Base-by-base conservation (phyloP, 2,329 filamentous ascomycete species). In the Colletotrichum cuscutae region DNA sequence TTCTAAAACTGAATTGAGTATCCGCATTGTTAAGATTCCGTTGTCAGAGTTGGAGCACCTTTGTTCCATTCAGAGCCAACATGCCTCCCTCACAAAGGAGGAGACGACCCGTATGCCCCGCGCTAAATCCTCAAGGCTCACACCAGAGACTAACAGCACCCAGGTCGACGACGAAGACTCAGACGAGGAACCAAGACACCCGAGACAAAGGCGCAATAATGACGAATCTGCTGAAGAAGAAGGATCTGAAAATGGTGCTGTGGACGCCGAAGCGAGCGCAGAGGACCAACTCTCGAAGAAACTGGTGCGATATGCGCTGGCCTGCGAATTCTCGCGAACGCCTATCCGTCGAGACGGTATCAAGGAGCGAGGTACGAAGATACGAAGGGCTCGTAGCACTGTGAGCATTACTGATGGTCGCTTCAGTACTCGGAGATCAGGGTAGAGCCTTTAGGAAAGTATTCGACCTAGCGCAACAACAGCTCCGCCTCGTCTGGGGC, bases 401-500 rank as follows among this genome's bases (percentile, higher is more conserved):
- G 12, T 49, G 19, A 22, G 9, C 6, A 49, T 49, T 22, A 24
- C 54, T 73, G 22, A 68, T 35, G 6, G 13, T n/a, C 2, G 2
- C 30, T 1, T 19, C 62, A 91, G 94, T 97, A 0, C 89, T 98
- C 11, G 94, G 93, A 22, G 88, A 91, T 58, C 89, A 92, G 9
- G 85, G 90, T 7, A 87, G 92, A 37, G 86, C 91, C 46, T 98
- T 98, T 81, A 95, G 91, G 79, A 81, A 84, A 13, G 90, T 98
- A 4, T 98, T 98, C 78, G 89, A 89, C 0, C 86, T 89, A 53
- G 94, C 96, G 54, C 96, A 99, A 81, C 82, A 85, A 42, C 89
- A 93, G 76, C 85, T 99, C 49, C 86, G 88, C 60, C 84, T 84
- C 2, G 88, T 92, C 1, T 98, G 98, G 82, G 97, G 97, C n/a